Conservation (phyloP, 306 rosid genomes). For the Vachellia pachyceras region DNA sequence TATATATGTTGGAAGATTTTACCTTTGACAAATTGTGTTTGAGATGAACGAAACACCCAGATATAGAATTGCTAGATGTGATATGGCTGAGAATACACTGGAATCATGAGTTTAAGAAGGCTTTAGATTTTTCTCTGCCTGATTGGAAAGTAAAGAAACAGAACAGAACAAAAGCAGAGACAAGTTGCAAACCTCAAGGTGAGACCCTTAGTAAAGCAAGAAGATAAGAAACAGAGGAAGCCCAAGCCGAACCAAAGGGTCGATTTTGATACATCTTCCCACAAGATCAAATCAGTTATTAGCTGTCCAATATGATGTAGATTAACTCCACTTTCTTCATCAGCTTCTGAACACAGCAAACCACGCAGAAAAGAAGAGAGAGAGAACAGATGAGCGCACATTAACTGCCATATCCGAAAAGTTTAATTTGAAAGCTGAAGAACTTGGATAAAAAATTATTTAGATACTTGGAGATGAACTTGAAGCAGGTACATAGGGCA, state of each 20-base stretch:
- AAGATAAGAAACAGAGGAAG: slow-evolving; percentile 62
- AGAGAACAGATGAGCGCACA: neutral
- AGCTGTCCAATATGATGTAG: slow-evolving; percentile 63
- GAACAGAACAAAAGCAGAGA: neutral
- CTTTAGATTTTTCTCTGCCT: slow-evolving; percentile 2
- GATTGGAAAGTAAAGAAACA: neutral
- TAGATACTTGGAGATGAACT: slow-evolving; percentile 56
- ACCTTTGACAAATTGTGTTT: slow-evolving; percentile 77
- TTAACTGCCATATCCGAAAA: neutral
- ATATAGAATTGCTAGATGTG: slow-evolving; percentile 68
- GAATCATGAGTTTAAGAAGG: slow-evolving; percentile 2
- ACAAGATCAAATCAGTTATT: slow-evolving; percentile 72
- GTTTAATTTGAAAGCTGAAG: slow-evolving; percentile 7
- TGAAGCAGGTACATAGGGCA: slow-evolving; percentile 58
- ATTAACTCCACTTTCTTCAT: slow-evolving; percentile 55
- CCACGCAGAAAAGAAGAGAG: neutral
- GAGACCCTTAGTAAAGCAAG: slow-evolving; percentile 69
- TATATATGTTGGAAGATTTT: slow-evolving; percentile 6
- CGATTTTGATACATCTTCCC: slow-evolving; percentile 84
- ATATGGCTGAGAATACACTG: slow-evolving; percentile 78
- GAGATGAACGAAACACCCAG: slow-evolving; percentile 75
- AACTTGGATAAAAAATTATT: neutral
- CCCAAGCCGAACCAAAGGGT: slow-evolving; percentile 91
- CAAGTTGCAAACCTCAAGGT: slow-evolving; percentile 60
- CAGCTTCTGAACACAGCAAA: slow-evolving; percentile 47